A percentile compares a stretch with the other conserved stretches of the same genome.
Evolutionary conservation across 1,284 basidiomycete genomes (phyloP).

Genomic region (Termitomyces sp.): DNA sequence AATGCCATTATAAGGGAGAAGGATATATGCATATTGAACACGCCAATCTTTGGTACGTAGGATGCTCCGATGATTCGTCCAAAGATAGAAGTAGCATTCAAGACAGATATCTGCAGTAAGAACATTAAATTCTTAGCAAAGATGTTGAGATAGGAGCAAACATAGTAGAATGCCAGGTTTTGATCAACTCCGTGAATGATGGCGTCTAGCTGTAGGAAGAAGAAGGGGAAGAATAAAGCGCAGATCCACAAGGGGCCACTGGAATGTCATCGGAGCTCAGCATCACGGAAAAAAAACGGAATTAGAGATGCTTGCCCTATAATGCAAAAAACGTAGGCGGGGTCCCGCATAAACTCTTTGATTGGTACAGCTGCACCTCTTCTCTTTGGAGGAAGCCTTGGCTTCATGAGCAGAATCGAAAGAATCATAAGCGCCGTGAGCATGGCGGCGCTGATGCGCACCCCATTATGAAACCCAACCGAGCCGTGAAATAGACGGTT

Average conservation of each 20-base stretch:
- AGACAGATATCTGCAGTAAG: slow-evolving; percentile 17
- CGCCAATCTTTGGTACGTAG: slow-evolving; percentile 10
- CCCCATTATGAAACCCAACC: slow-evolving; percentile 40
- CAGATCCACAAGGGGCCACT: slow-evolving; percentile 6
- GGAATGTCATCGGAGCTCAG: background rate
- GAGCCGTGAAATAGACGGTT: slow-evolving; percentile 40
- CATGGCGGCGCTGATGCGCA: slow-evolving; percentile 36
- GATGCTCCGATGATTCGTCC: slow-evolving; percentile 13
- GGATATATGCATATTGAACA: slow-evolving; percentile 13
- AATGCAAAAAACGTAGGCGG: too few species aligned
- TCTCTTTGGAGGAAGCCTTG: too few species aligned
- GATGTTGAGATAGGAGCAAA: too few species aligned
- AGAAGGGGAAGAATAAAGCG: slow-evolving; percentile 27
- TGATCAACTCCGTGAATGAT: slow-evolving; percentile 21
- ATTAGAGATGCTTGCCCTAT: too few species aligned
- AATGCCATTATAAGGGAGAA: slow-evolving; percentile 10
- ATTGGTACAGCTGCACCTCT: too few species aligned
- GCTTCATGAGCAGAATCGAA: slow-evolving; percentile 32
- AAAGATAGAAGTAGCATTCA: slow-evolving; percentile 16
- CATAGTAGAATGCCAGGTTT: slow-evolving; percentile 27
- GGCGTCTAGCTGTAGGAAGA: slow-evolving; percentile 30
- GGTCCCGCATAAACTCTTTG: too few species aligned
- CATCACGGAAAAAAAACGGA: background rate
- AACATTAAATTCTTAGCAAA: too few species aligned
- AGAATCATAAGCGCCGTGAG: slow-evolving; percentile 31